Evolutionary conservation across 805 yeast genomes (phyloP).

Genomic region (Saccharomycopsis sp.): DNA sequence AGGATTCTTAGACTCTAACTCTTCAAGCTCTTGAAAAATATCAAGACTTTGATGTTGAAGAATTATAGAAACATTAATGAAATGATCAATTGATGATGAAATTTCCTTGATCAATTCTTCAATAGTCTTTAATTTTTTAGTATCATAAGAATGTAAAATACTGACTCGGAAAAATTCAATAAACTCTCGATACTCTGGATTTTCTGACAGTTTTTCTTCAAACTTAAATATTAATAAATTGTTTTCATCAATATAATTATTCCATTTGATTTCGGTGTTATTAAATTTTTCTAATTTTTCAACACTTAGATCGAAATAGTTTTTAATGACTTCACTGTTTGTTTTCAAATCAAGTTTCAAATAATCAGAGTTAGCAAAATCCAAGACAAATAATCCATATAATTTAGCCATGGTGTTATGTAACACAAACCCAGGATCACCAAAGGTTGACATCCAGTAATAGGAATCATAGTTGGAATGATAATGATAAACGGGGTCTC

Average conservation of each 20-base stretch:
- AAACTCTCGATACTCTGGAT: no score
- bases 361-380: constrained; percentile 39
- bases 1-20: neutral
- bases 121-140: neutral
- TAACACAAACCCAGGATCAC: constrained; percentile 48
- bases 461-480: constrained; percentile 66
- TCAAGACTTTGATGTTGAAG: neutral
- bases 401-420: constrained; percentile 49
- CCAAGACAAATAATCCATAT: constrained; percentile 38
- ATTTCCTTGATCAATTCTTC: neutral
- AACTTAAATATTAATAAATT: no score
- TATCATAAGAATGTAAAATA: no score
- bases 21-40: neutral
- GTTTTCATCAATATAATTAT: no score
- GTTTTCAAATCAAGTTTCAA: constrained; percentile 29
- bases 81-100: neutral
- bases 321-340: constrained; percentile 29
- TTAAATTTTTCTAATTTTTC: no score
- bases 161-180: no score
- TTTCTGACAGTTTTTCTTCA: no score
- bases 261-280: no score
- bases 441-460: constrained; percentile 55
- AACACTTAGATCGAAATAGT: constrained; percentile 29
- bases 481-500: constrained; percentile 58
- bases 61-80: neutral